A percentile compares a stretch with the other conserved stretches of the same genome.
These are phyloP conservation scores for Xylaria telfairii DNA, from an alignment of 495 filamentous ascomycete species.

Conservation along the genomic window DNA sequence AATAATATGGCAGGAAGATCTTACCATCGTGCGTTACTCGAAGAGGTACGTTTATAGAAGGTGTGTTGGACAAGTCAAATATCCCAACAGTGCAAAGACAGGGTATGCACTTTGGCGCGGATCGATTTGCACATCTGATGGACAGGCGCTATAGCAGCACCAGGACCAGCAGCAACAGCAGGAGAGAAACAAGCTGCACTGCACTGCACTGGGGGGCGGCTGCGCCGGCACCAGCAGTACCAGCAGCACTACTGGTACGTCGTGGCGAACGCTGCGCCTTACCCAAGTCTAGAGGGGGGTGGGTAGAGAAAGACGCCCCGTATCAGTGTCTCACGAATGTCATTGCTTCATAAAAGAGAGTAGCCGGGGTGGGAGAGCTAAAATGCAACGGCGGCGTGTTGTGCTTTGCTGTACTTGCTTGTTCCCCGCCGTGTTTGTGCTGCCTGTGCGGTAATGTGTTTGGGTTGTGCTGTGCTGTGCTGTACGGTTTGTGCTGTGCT, in stretches of 20 bases:
- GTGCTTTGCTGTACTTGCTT: constrained; percentile 15
- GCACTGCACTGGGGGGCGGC: constrained; percentile 13
- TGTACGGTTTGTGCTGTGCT: constrained; percentile 24
- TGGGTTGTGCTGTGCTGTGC: constrained; percentile 16
- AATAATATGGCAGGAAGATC: constrained; percentile 45
- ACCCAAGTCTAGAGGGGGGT: constrained; percentile 41
- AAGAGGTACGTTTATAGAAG: constrained; percentile 33
- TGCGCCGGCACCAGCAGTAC: constrained; percentile 5
- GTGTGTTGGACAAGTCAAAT: constrained; percentile 46
- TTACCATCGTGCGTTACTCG: constrained; percentile 52
- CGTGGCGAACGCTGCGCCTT: constrained; percentile 35
- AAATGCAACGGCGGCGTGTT: constrained; percentile 20
- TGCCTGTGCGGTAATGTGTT: constrained; percentile 25
- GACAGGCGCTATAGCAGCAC: constrained; percentile 30
- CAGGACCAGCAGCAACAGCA: constrained; percentile 17
- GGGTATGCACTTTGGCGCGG: constrained; percentile 35
- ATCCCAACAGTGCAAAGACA: constrained; percentile 39
- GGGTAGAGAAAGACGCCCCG: constrained; percentile 43
- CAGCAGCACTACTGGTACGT: constrained; percentile 23
- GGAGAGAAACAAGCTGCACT: constrained; percentile 19
- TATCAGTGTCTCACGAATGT: constrained; percentile 42
- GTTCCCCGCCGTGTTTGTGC: constrained; percentile 35
- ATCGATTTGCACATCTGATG: constrained; percentile 37
- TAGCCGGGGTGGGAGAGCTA: constrained; percentile 35
- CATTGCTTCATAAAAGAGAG: constrained; percentile 39